Evolutionary conservation across 2,329 filamentous ascomycete genomes (phyloP).

Genomic region (Claviceps purpurea): DNA sequence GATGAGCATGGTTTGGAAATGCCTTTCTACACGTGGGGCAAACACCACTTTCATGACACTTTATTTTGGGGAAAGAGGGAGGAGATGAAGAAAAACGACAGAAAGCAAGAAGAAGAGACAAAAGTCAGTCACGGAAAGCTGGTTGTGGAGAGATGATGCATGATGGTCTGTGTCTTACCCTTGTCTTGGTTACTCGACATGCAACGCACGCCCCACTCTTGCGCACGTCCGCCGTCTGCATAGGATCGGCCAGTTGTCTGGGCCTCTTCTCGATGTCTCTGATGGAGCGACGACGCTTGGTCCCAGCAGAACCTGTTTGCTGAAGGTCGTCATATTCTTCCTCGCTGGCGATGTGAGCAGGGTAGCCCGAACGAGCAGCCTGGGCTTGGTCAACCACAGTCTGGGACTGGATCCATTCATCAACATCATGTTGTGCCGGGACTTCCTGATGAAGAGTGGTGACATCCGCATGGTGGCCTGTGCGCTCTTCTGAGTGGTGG

Average conservation of each 20-base stretch:
- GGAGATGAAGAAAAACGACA: not conserved
- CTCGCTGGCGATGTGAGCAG: conserved; percentile 19
- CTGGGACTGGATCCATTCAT: conserved; percentile 28
- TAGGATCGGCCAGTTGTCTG: conserved; percentile 24
- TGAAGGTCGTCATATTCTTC: conserved; percentile 14
- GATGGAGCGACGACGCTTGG: conserved; percentile 24
- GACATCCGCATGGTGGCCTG: conserved; percentile 16
- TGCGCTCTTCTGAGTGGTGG: conserved; percentile 15
- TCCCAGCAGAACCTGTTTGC: conserved; percentile 14
- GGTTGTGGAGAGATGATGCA: conserved; percentile 6
- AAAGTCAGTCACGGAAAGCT: conserved; percentile 13
- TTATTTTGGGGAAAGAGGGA: not conserved
- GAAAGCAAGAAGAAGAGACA: not conserved
- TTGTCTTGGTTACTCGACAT: conserved; percentile 34
- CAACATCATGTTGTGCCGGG: conserved; percentile 19
- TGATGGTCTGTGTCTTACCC: conserved; percentile 23
- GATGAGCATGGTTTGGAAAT: conserved; percentile 26
- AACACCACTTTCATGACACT: conserved; percentile 28
- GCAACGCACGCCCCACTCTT: conserved; percentile 34
- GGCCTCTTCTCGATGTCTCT: conserved; percentile 21
- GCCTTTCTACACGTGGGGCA: conserved; percentile 28
- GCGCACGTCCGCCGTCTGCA: conserved; percentile 35
- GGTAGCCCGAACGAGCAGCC: conserved; percentile 17
- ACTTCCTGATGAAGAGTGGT: conserved; percentile 21
- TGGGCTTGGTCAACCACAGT: conserved; percentile 17